Evolutionary conservation across 1,139 yeast species (phyloP).

Genomic region (Zygotorulaspora mrakii): DNA sequence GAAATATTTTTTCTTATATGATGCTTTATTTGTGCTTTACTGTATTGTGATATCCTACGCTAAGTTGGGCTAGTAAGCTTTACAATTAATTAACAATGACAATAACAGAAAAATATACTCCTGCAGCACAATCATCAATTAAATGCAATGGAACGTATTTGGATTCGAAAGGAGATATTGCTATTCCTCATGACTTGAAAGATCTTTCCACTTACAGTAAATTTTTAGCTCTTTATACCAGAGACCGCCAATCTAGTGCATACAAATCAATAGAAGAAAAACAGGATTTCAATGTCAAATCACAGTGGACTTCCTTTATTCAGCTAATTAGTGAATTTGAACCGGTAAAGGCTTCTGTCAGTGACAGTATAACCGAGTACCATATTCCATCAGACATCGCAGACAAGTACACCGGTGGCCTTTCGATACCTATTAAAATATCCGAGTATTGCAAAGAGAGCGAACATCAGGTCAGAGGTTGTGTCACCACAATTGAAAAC

Average conservation of each 20-base stretch:
- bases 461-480: constrained; percentile 39
- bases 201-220: constrained; percentile 40
- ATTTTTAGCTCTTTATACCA: constrained; percentile 38
- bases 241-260: constrained; percentile 21
- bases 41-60: no score
- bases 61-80: not conserved
- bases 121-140: not conserved
- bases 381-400: constrained; percentile 21
- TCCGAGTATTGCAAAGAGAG: constrained; percentile 31
- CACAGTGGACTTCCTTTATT: constrained; percentile 30
- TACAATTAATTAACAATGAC: not conserved
- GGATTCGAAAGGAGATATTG: constrained; percentile 12
- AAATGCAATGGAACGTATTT: constrained; percentile 1
- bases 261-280: constrained; percentile 33
- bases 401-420: constrained; percentile 21
- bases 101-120: constrained; percentile 1
- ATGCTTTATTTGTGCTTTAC: no score
- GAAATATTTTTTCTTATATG: not conserved
- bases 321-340: constrained; percentile 10
- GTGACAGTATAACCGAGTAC: constrained; percentile 24
- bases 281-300: constrained; percentile 28
- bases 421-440: constrained; percentile 28
- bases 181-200: constrained; percentile 13
- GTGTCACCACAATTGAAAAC: constrained; percentile 33
- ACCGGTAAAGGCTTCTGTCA: constrained; percentile 16